A percentile compares a stretch with the other conserved stretches of the same genome.
These are phyloP conservation scores for Fusarium ramigenum DNA, from an alignment of 2,329 filamentous ascomycete species.

Conservation along the genomic window DNA sequence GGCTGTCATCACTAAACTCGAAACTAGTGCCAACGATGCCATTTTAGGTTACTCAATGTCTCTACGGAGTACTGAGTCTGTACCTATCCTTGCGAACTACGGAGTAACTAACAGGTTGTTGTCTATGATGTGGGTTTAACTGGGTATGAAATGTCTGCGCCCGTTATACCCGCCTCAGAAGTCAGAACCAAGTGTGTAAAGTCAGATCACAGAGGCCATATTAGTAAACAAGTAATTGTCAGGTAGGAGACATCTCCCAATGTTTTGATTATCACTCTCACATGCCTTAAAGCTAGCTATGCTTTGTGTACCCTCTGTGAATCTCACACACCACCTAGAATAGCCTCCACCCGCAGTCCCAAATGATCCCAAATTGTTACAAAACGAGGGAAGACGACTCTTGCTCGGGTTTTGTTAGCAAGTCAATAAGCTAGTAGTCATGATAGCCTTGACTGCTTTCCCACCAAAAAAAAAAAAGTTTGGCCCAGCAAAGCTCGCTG, in stretches of 20 bases:
- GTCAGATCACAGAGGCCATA: not conserved
- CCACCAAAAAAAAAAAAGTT: conserved; percentile 32
- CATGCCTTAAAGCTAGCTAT: conserved; percentile 18
- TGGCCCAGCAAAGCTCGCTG: conserved; percentile 35
- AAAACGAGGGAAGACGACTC: conserved; percentile 29
- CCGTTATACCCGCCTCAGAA: conserved; percentile 22
- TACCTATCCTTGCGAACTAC: conserved; percentile 5
- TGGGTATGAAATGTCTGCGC: conserved; percentile 4
- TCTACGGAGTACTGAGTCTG: conserved; percentile 5
- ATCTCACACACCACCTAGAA: conserved; percentile 22
- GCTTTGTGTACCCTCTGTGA: conserved; percentile 21
- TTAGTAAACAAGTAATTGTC: conserved; percentile 4
- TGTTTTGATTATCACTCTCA: conserved; percentile 21
- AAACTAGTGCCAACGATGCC: conserved; percentile 32
- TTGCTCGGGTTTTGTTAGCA: conserved; percentile 29
- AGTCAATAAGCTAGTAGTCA: conserved; percentile 26
- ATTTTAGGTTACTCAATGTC: conserved; percentile 10
- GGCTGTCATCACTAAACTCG: conserved; percentile 34
- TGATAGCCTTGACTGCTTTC: conserved; percentile 31
- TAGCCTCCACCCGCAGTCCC: conserved; percentile 18
- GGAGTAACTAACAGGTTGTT: conserved; percentile 15
- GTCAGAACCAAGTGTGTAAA: not conserved
- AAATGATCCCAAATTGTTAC: conserved; percentile 38
- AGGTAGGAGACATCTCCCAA: conserved; percentile 22
- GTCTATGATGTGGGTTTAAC: conserved; percentile 17